Conservation (phyloP, 257 asterid species). For the Solanum chaucha region DNA sequence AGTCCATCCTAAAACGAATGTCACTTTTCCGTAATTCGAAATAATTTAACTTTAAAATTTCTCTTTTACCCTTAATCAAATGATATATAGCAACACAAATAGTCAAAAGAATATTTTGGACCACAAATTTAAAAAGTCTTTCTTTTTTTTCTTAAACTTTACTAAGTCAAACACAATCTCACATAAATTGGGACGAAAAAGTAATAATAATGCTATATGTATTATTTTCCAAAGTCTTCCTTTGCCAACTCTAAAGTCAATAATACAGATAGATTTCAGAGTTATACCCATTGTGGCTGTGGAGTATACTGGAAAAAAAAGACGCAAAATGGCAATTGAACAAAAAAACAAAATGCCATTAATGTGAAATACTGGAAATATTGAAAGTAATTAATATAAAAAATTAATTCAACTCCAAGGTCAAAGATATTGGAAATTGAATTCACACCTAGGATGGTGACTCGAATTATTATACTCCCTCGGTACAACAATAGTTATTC, state of each 20-base stretch:
- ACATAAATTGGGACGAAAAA: neutral
- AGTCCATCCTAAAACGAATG: neutral
- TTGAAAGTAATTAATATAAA: neutral
- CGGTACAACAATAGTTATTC: rapidly evolving
- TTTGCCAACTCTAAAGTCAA: neutral
- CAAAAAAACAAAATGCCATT: neutral
- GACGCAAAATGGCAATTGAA: neutral
- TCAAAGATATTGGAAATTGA: neutral
- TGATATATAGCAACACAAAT: neutral
- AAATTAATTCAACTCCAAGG: neutral
- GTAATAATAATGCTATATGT: neutral
- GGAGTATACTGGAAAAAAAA: neutral
- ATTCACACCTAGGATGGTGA: neutral
- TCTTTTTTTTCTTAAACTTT: neutral
- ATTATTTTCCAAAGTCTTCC: neutral
- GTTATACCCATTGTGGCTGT: neutral
- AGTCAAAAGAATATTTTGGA: too few species aligned
- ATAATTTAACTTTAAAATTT: neutral
- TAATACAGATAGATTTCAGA: neutral
- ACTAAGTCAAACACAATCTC: too few species aligned
- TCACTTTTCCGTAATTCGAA: neutral
- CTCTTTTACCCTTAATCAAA: too few species aligned
- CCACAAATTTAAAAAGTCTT: too few species aligned
- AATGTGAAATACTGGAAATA: neutral
- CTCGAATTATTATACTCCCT: neutral